phyloP scores from a whole-genome alignment of 2,329 filamentous ascomycete genomes.

The Colletotrichum viniferum region DNA sequence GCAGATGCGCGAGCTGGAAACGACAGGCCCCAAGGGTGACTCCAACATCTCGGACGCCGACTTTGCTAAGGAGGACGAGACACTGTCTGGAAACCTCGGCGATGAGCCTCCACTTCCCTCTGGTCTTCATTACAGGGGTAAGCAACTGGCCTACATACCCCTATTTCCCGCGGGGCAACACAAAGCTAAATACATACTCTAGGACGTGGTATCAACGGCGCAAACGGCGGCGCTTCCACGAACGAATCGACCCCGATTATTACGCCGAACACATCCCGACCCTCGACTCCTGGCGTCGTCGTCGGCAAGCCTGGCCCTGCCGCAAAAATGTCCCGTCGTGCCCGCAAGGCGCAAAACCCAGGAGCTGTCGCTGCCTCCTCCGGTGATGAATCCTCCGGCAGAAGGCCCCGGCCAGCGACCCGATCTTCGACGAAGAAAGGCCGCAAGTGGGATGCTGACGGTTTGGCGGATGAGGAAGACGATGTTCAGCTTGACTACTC shows the following conservation, averaged over 20 bases:
- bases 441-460: conserved; percentile 91
- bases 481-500: conserved; percentile 89
- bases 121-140: conserved; percentile 22
- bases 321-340: conserved; percentile 79
- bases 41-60: conserved; percentile 29
- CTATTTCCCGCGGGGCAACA: background rate
- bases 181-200: background rate
- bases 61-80: conserved; percentile 36
- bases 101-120: conserved; percentile 39
- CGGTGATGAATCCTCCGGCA: conserved; percentile 75
- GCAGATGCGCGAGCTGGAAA: conserved; percentile 82
- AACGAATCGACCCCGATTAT: conserved; percentile 72
- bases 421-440: conserved; percentile 76
- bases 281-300: conserved; percentile 74
- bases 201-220: conserved; percentile 38
- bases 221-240: conserved; percentile 44
- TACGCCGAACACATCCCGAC: conserved; percentile 79
- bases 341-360: conserved; percentile 72
- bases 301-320: conserved; percentile 77
- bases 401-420: conserved; percentile 59
- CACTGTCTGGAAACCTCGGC: conserved; percentile 36
- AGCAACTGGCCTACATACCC: background rate
- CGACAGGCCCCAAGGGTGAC: conserved; percentile 45
- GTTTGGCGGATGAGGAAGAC: conserved; percentile 83
- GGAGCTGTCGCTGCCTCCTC: conserved; percentile 72